These are phyloP conservation scores for Spatholobus suberectus DNA, from an alignment of 306 rosid genomes.

Conservation along the genomic window DNA sequence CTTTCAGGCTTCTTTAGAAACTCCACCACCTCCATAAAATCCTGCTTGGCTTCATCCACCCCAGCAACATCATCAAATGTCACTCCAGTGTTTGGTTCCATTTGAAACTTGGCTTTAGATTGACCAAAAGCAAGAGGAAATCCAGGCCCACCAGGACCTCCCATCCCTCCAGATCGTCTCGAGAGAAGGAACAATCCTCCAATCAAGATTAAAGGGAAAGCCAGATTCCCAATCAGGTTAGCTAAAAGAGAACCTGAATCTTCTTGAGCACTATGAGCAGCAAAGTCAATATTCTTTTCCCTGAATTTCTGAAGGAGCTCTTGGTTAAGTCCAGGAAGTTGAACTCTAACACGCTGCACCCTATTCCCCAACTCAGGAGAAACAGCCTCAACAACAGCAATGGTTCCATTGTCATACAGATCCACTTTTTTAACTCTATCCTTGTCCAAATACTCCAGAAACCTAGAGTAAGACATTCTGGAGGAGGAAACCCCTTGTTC, in stretches of 20 bases:
- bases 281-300: constrained; percentile 96
- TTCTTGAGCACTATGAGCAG: constrained; percentile 97
- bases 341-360: constrained; percentile 90
- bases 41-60: constrained; percentile 99
- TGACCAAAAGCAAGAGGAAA: constrained; percentile 91
- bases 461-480: constrained; percentile 99
- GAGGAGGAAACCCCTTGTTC: constrained; percentile 98
- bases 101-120: constrained; percentile 99
- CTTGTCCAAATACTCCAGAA: constrained; percentile 93
- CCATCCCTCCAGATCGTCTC: constrained; percentile 98
- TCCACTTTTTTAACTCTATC: constrained; percentile 93
- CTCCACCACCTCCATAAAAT: constrained; percentile 98
- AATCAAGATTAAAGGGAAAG: constrained; percentile 87
- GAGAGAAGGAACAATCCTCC: constrained; percentile 95
- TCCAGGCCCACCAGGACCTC: constrained; percentile 99
- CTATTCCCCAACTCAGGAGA: constrained; percentile 97
- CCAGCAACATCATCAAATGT: constrained; percentile 99
- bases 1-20: constrained; percentile 98
- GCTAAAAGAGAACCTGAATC: constrained; percentile 90
- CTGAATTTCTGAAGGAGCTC: constrained; percentile 98
- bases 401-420: constrained; percentile 93
- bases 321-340: constrained; percentile 95
- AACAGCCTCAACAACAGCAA: constrained; percentile 96
- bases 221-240: constrained; percentile 92
- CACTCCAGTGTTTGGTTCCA: constrained; percentile 99